These are phyloP conservation scores for Colletotrichum sp. DNA, from an alignment of 2,329 filamentous ascomycete species.

Conservation along the genomic window DNA sequence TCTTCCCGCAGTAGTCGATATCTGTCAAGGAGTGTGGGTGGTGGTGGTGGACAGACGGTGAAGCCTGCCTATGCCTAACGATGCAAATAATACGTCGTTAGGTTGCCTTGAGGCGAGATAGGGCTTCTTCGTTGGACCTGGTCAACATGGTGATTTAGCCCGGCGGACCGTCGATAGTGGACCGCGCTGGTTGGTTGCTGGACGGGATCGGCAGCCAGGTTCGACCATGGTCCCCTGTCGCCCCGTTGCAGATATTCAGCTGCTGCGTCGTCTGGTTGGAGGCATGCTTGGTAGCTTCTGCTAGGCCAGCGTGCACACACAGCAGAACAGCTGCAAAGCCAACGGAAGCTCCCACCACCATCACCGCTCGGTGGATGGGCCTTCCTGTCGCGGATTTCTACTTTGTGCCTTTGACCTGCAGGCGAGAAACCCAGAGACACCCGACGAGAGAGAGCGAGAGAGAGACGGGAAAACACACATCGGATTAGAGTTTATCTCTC, in stretches of 20 bases:
- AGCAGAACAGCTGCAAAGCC: background rate
- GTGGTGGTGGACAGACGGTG: background rate
- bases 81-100: background rate
- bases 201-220: background rate
- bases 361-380: background rate
- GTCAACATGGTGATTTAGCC: background rate
- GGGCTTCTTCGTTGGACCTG: background rate
- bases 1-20: background rate
- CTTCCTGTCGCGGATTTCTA: background rate
- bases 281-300: background rate
- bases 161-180: background rate
- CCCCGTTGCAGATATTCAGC: background rate
- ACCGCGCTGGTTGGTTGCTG: background rate
- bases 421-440: background rate
- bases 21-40: background rate
- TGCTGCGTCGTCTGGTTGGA: background rate
- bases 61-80: background rate
- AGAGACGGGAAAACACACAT: background rate
- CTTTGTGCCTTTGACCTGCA: background rate
- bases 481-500: conserved; percentile 10
- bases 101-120: background rate
- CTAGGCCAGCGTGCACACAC: background rate
- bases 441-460: background rate
- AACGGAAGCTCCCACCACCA: background rate
- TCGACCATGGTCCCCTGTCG: conserved; percentile 1